Evolutionary conservation across 176 grass and related monocot species (phyloP), one percentile per base, ranked within the genome.

Genomic region (Themeda triandra): DNA sequence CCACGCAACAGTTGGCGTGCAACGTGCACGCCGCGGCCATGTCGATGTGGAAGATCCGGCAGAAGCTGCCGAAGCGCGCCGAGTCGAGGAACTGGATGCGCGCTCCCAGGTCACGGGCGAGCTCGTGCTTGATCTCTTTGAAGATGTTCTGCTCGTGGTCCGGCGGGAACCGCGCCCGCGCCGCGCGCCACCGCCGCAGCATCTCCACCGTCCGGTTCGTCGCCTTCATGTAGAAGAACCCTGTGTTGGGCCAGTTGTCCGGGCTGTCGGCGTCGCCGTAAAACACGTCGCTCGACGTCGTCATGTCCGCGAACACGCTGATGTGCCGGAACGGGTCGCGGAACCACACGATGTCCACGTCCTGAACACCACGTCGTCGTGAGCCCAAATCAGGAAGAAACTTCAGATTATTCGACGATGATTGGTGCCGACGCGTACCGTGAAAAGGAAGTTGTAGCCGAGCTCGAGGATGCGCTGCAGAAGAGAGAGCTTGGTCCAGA

Each of bases 1-100:
- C 89, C 5, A 89, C 1, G 65, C 88, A 91, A 69, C 94, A 97
- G 35, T 87, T 93, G 29, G 86, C 89, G 21, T 97, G 94, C 82
- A 93, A 56, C 2, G 89, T 97, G 48, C 77, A 89, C 4, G 88
- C 24, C 66, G 45, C 69, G 30, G 36, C 69, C 28, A 49, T 81
- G 21, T 89, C 27, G 48, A 75, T 84, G 8, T 66, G 29, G 35
- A 41, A 70, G 31, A 73, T 59, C 49, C 84, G 37, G 15, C 94
- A 97, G 62, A 97, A 87, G 5, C 87, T 74, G 7, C 79, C 75
- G 58, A 88, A 85, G 37, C 78, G 37, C 11, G 51, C 73, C 32
- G 85, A 86, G 48, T 93, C 82, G 21, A 97, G 68, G 77, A 88
- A 90, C 69, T 37, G 27, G 24, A 97, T 32, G 41, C 35, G 69